Evolutionary conservation across 2,329 filamentous ascomycete genomes (phyloP).

Genomic region (Cadophora luteo-olivacea): DNA sequence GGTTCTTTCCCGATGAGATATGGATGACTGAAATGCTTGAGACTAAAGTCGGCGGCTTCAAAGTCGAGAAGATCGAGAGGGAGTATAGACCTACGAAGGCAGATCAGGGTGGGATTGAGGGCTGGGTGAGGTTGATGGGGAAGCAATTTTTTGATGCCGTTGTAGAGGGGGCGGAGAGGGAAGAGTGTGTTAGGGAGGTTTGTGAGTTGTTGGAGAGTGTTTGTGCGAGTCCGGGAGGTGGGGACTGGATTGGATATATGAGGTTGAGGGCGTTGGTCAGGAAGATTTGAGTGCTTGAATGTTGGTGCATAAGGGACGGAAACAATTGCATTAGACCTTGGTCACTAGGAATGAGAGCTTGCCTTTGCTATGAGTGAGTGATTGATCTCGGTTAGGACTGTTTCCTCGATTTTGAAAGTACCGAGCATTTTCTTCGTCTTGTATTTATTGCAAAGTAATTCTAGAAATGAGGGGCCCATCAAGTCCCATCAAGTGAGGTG

Average conservation of each 20-base stretch:
- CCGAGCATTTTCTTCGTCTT: no score
- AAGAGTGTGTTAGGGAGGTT: slow-evolving; percentile 60
- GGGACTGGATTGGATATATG: slow-evolving; percentile 62
- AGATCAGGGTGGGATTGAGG: slow-evolving; percentile 65
- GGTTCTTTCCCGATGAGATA: slow-evolving; percentile 73
- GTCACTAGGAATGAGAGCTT: no score
- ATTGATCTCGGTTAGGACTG: background rate
- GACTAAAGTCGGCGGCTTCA: slow-evolving; percentile 48
- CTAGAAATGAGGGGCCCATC: no score
- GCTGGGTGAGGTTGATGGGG: slow-evolving; percentile 71
- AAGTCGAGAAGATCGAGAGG: slow-evolving; percentile 58
- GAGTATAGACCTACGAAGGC: slow-evolving; percentile 70
- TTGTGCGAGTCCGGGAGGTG: slow-evolving; percentile 62
- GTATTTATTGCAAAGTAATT: no score
- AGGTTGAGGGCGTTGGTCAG: slow-evolving; percentile 56
- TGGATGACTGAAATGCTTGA: slow-evolving; percentile 57
- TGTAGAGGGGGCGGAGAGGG: slow-evolving; percentile 52
- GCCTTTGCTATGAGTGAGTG: no score
- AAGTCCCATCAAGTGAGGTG: no score
- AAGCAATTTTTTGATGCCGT: slow-evolving; percentile 63
- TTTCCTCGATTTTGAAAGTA: no score
- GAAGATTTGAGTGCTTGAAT: slow-evolving; percentile 39
- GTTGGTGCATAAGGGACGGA: background rate
- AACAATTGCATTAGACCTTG: no score
- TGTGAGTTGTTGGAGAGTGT: slow-evolving; percentile 60